Evolutionary conservation across 208 protist genomes (phyloP), one percentile per base, ranked within the genome.

Genomic region (Angomonas ambiguus): DNA sequence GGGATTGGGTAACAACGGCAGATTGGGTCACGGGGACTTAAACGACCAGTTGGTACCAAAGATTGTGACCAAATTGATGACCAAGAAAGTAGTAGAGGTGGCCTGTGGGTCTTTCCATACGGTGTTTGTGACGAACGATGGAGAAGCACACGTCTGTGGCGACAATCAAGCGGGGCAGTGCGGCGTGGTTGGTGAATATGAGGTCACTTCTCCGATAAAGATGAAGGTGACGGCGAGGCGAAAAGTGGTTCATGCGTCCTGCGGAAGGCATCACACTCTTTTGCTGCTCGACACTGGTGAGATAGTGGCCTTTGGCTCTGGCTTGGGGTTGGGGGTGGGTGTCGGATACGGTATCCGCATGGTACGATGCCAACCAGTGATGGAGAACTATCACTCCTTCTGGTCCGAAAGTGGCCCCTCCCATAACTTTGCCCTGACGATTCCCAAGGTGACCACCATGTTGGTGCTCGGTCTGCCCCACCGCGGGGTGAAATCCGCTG

Each of bases 31-130:
- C 71, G 88, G 84, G 60, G 69, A 77, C 68, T 69, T 84, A 53
- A 56, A 69, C 41, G 80, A 90, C 62, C 65, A 73, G 11, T 57
- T 77, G 22, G 24, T 42, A 24, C 87, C 87, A 51, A 74, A 51
- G 34, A 25, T 71, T 32, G 69, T 93, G 8, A 59, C 48, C 49
- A 74, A 69, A 3, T 63, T 88, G 60, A 20, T 18, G 51, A 66
- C 55, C 20, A 38, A 70, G 65, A 60, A 31, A 31, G 87, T 93
- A 5, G 49, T 84, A 8, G 77, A 90, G 35, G 88, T 82, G 13
- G 75, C 85, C 16, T 94, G 88, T 59, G 85, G 88, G 28, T 86
- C 79, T 51, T 94, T 92, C 65, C 88, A 94, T 72, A 92, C 81
- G 4, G 77, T 83, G 20, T 87, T 88, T 51, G 58, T 94, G 53